These are phyloP conservation scores for Pichia eremophila DNA, from an alignment of 805 yeast species.

Conservation along the genomic window DNA sequence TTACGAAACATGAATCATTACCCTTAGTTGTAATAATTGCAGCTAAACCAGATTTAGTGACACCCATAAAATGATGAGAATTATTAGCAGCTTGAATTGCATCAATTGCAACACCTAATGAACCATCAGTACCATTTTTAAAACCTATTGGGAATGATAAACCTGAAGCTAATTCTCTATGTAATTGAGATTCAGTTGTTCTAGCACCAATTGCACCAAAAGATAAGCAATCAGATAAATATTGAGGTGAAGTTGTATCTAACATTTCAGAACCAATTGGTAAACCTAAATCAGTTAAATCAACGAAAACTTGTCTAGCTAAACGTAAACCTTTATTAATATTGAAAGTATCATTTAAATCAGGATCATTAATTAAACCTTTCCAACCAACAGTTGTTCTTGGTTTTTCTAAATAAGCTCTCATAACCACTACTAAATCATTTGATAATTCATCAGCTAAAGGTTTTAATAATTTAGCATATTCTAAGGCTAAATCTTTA, in stretches of 20 bases:
- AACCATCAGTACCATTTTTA: constrained; percentile 98
- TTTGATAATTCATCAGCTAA: constrained; percentile 61
- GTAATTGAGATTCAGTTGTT: constrained; percentile 96
- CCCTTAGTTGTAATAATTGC: constrained; percentile 96
- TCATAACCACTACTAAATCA: constrained; percentile 83
- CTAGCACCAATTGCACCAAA: constrained; percentile 99
- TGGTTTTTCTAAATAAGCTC: constrained; percentile 97
- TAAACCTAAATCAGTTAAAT: constrained; percentile 66
- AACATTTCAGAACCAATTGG: constrained; percentile 98
- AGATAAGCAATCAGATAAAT: constrained; percentile 78
- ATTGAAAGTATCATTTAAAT: constrained; percentile 82
- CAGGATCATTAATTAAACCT: constrained; percentile 96
- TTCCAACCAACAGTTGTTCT: constrained; percentile 99
- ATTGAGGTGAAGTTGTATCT: constrained; percentile 96
- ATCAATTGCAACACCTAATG: constrained; percentile 84
- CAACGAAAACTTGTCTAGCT: constrained; percentile 76
- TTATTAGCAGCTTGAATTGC: constrained; percentile 88
- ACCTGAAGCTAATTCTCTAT: constrained; percentile 96
- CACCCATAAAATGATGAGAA: constrained; percentile 94
- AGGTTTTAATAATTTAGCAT: constrained; percentile 59
- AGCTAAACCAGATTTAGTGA: constrained; percentile 93
- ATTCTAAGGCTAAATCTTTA: constrained; percentile 79
- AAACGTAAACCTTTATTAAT: constrained; percentile 90
- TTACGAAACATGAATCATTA: constrained; percentile 87
- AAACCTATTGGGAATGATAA: constrained; percentile 98